Evolutionary conservation across 305 asterid genomes (phyloP), one percentile per base, ranked within the genome.

Genomic region (Fraxinus albicans): DNA sequence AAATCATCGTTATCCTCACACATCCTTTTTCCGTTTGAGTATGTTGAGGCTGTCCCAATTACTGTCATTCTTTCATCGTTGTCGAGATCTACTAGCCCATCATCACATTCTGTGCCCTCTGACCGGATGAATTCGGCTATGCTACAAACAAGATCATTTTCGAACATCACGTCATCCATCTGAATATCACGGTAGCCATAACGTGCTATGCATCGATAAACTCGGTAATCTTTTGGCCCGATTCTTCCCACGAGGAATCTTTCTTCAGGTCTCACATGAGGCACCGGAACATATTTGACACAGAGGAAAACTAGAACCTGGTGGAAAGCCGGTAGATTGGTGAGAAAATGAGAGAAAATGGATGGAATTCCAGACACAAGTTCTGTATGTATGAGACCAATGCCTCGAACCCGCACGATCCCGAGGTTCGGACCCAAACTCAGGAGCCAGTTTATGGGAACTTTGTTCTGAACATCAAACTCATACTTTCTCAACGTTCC

Each of bases 241-340:
- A 95, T 79, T 84, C 99, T 84, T 77, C 99, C 98, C 0, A 95
- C 97, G 75, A 95, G 81, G 85, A 92, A 95, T 75, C 99, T 84
- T 86, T 95, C 99, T 38, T 91, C 97, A 0, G 98, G 94, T 31
- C 95, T 86, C 55, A 95, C 99, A 4, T 93, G 99, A 10, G 99
- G 99, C 50, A 95, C 98, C 0, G 97, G 98, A 8, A 95, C 99
- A 0, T 90, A 90, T 70, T 95, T 95, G 81, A 95, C 84, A 82
- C 98, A 94, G 36, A 94, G 89, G 77, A 94, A 83, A 69, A 95
- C 93, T 0, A 95, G 88, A n/a, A 95, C 93, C 81, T 94, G 98
- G 86, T 95, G 99, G 89, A 95, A 95, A 29, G 99, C 99, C 0
- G 99, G 99, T 29, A 95, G 94, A 79, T 95, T 95, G 2, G 98